phyloP scores from a whole-genome alignment of 1,284 basidiomycete genomes.

The Ganoderma boninense region DNA sequence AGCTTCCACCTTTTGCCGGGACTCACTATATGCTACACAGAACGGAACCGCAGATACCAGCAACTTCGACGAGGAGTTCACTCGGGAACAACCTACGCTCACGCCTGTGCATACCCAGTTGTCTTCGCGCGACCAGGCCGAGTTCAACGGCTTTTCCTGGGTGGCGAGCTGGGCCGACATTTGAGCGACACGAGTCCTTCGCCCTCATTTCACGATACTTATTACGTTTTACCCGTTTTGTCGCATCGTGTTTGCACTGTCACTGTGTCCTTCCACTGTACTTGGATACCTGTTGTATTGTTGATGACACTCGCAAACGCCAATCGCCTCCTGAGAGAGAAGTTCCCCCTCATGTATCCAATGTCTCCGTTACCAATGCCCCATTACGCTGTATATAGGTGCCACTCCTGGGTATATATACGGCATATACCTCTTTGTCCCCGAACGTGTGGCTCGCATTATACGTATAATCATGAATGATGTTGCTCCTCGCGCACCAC shows the following conservation, averaged over 20 bases:
- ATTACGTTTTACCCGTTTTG: constrained; percentile 39
- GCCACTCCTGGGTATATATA: constrained; percentile 21
- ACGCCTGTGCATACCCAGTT: constrained; percentile 98
- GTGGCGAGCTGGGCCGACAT: constrained; percentile 80
- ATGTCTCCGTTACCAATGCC: constrained; percentile 12
- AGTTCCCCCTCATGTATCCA: constrained; percentile 28
- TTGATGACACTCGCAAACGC: constrained; percentile 38
- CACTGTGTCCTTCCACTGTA: constrained; percentile 46
- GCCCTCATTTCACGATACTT: constrained; percentile 36
- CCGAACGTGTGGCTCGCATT: constrained; percentile 16
- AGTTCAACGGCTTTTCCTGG: constrained; percentile 98
- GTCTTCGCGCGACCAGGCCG: constrained; percentile 91
- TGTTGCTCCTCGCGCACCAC: constrained; percentile 28
- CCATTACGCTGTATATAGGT: constrained; percentile 18
- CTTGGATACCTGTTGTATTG: constrained; percentile 56
- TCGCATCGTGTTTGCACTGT: constrained; percentile 35
- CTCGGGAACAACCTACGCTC: constrained; percentile 94
- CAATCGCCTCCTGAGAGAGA: constrained; percentile 19
- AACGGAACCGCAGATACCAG: constrained; percentile 83
- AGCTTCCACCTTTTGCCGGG: constrained; percentile 7
- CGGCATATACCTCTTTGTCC: constrained; percentile 20
- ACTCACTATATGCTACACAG: constrained; percentile 46
- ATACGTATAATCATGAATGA: constrained; percentile 18
- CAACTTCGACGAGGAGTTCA: constrained; percentile 98
- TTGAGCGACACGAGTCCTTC: constrained; percentile 43